Evolutionary conservation across 192 early-diverging fungal species (phyloP), one percentile per base, ranked within the genome.

Genomic region (Chytriomyces sp.): DNA sequence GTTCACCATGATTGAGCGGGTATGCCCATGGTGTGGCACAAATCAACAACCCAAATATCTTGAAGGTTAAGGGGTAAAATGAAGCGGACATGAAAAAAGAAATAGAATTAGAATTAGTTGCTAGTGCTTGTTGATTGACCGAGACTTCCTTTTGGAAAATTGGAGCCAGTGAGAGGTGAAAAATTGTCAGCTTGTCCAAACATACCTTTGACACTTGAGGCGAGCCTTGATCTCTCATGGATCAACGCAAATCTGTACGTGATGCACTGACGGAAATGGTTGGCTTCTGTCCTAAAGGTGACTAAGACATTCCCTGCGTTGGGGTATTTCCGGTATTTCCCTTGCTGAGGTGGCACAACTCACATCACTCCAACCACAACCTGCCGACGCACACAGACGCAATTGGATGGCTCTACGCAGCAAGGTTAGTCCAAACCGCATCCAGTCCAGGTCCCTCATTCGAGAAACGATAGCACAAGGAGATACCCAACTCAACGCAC

Each of bases 241-340:
- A 79, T 22, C 77, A 83, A 36, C 78, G 81, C 44, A 77, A 78
- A 44, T 82, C 83, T 32, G 82, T 85, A 1, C 72, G 86, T n/a
- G 86, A 88, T 26, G 70, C 64, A 19, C 70, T 88, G 17, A 77
- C 72, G 5, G 72, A 82, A 30, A 80, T 53, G 40, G 77, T 88
- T 22, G 86, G 86, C 3, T 88, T 88, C 76, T 85, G 81, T 71
- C 86, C 86, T 34, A 88, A 88, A 82, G 86, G 86, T 88, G 72
- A 34, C 10, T n/a, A 2, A 31, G n/a, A 22, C 4, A 4, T 31
- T 12, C 3, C 22, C 40, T 26, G 3, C 49, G 7, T 44, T 58
- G 55, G 32, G 40, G 22, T 54, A 52, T 3, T 19, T 56, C 3
- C 39, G 2, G 22, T 33, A 1, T 4, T 7, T 52, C 63, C 12